These are phyloP conservation scores for Eutypa lata DNA, from an alignment of 2,329 filamentous ascomycete genomes.

Conservation along the genomic window DNA sequence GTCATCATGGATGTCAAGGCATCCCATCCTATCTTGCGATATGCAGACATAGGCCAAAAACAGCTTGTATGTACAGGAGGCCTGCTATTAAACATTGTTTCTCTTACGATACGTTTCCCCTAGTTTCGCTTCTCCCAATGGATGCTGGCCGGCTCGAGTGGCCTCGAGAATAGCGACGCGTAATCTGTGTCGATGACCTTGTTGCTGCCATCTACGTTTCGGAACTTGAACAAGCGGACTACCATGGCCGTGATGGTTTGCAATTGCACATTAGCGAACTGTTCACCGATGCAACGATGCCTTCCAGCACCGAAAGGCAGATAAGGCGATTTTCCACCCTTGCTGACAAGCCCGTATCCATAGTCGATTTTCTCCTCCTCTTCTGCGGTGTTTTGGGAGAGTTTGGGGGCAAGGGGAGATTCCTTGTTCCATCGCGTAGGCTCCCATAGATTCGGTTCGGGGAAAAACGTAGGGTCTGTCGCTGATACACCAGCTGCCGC, in stretches of 20 bases:
- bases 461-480: slow-evolving; percentile 71
- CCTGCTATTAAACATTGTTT: background rate
- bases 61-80: slow-evolving; percentile 1
- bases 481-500: slow-evolving; percentile 82
- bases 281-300: slow-evolving; percentile 93
- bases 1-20: background rate
- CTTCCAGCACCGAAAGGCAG: slow-evolving; percentile 90
- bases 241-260: slow-evolving; percentile 78
- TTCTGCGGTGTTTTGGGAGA: slow-evolving; percentile 42
- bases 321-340: slow-evolving; percentile 86
- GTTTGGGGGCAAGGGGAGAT: slow-evolving; percentile 50
- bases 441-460: slow-evolving; percentile 79
- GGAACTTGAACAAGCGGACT: slow-evolving; percentile 76
- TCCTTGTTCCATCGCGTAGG: slow-evolving; percentile 84
- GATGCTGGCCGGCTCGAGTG: slow-evolving; percentile 67
- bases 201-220: slow-evolving; percentile 68
- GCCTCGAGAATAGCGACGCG: slow-evolving; percentile 69
- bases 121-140: slow-evolving; percentile 68
- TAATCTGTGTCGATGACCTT: slow-evolving; percentile 68
- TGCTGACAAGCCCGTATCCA: slow-evolving; percentile 88
- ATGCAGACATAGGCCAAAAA: background rate
- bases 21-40: too few species aligned
- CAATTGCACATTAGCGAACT: slow-evolving; percentile 91
- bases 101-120: too few species aligned
- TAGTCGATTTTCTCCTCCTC: slow-evolving; percentile 83